These are phyloP conservation scores for Ophiostoma sp. DNA, from an alignment of 2,329 filamentous ascomycete genomes.

Conservation along the genomic window DNA sequence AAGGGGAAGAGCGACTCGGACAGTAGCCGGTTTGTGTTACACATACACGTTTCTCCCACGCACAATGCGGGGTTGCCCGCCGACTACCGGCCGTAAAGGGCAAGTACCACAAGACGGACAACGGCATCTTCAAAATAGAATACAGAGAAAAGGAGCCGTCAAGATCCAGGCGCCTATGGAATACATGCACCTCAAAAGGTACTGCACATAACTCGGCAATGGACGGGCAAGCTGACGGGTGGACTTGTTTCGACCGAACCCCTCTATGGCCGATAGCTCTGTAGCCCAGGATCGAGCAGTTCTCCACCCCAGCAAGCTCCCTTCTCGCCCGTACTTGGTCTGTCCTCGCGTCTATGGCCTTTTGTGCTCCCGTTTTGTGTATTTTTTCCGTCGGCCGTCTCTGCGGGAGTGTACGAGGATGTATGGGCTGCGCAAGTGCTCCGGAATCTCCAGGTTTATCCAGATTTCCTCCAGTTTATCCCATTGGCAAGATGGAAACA, in stretches of 20 bases:
- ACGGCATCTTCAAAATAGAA: too few species aligned
- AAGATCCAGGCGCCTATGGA: too few species aligned
- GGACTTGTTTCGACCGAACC: slow-evolving; percentile 19
- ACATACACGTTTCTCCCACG: slow-evolving; percentile 9
- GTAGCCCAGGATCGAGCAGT: not conserved
- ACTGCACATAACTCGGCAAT: not conserved
- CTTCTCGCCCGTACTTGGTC: too few species aligned
- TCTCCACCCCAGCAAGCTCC: not conserved
- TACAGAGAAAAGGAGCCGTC: too few species aligned
- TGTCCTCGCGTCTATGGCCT: not conserved
- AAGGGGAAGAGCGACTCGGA: not conserved
- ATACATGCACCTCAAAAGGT: not conserved
- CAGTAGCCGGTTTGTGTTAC: not conserved
- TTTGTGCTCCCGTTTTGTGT: not conserved
- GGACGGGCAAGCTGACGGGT: slow-evolving; percentile 16
- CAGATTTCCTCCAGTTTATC: slow-evolving; percentile 10
- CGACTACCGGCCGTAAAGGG: not conserved
- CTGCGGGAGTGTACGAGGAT: not conserved
- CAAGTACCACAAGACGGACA: slow-evolving; percentile 4
- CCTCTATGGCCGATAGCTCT: not conserved
- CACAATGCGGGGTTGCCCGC: slow-evolving; percentile 6
- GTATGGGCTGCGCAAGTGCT: not conserved
- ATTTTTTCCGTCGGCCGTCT: slow-evolving; percentile 1
- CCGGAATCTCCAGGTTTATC: not conserved
- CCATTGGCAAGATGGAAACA: slow-evolving; percentile 3